phyloP scores from a whole-genome alignment of 805 yeast genomes.

The Tetrapisispora pingtungensis region DNA sequence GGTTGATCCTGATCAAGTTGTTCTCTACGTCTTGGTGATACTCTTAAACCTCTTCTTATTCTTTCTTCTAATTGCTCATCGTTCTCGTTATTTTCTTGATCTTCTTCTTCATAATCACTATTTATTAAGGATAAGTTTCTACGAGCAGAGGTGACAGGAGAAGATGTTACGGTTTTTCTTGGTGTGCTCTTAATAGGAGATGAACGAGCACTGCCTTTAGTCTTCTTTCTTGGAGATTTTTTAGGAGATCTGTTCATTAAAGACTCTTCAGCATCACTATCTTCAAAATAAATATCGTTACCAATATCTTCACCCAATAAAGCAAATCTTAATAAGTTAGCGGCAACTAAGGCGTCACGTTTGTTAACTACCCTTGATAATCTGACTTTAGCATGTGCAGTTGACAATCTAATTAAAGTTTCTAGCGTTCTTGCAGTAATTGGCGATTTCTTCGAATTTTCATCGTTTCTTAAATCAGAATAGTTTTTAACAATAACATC shows the following conservation, averaged over 20 bases:
- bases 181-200: conserved; percentile 18
- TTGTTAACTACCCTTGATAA: conserved; percentile 63
- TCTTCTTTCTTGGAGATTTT: conserved; percentile 28
- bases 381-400: conserved; percentile 96
- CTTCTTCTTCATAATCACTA: conserved; percentile 28
- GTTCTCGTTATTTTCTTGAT: conserved; percentile 12
- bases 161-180: conserved; percentile 1
- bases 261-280: conserved; percentile 13
- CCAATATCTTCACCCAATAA: conserved; percentile 42
- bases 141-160: conserved; percentile 5
- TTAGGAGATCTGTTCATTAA: conserved; percentile 18
- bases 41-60: conserved; percentile 20
- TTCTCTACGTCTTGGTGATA: conserved; percentile 23
- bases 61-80: conserved; percentile 12
- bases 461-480: conserved; percentile 72
- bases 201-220: conserved; percentile 6
- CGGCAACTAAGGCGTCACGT: conserved; percentile 79
- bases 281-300: conserved; percentile 15
- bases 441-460: conserved; percentile 77
- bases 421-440: conserved; percentile 97
- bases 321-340: conserved; percentile 73
- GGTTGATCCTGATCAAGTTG: conserved; percentile 4
- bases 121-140: conserved; percentile 17
- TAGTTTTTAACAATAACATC: conserved; percentile 73
- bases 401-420: conserved; percentile 84